Conservation (phyloP, 1,284 basidiomycete species). For the Leccinum subrobustum region DNA sequence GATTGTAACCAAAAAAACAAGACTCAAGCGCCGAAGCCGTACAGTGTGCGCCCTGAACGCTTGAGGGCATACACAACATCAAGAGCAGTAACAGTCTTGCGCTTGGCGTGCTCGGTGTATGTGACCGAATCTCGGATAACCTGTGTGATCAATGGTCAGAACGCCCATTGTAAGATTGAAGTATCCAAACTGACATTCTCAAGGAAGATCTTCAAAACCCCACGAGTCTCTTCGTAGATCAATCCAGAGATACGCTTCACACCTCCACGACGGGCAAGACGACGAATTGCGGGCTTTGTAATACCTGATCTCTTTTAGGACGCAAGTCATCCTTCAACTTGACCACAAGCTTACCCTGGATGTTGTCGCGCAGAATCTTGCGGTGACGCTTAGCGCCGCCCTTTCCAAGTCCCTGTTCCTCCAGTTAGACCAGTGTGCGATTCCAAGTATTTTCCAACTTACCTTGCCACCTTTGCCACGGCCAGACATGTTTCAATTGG, state of each 20-base stretch:
- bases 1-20: slow-evolving; percentile 1
- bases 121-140: slow-evolving; percentile 64
- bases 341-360: slow-evolving; percentile 44
- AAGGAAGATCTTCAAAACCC: slow-evolving; percentile 74
- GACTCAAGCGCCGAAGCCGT: slow-evolving; percentile 64
- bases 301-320: slow-evolving; percentile 21
- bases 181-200: slow-evolving; percentile 38
- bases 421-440: neutral
- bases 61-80: slow-evolving; percentile 85
- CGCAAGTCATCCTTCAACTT: neutral
- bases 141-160: slow-evolving; percentile 22
- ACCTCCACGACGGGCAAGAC: slow-evolving; percentile 74
- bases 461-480: slow-evolving; percentile 74
- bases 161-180: neutral
- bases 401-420: slow-evolving; percentile 43
- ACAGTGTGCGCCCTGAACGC: slow-evolving; percentile 76
- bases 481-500: slow-evolving; percentile 59
- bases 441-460: neutral
- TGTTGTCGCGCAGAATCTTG: slow-evolving; percentile 68
- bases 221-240: slow-evolving; percentile 75
- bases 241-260: slow-evolving; percentile 72
- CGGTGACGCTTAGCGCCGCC: slow-evolving; percentile 68
- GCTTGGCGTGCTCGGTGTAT: slow-evolving; percentile 87
- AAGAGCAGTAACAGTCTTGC: slow-evolving; percentile 85
- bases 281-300: slow-evolving; percentile 66